A percentile compares a stretch with the other conserved stretches of the same genome.
Evolutionary conservation across 2,329 filamentous ascomycete species (phyloP).

Genomic region (Aspergillus arachidicola): DNA sequence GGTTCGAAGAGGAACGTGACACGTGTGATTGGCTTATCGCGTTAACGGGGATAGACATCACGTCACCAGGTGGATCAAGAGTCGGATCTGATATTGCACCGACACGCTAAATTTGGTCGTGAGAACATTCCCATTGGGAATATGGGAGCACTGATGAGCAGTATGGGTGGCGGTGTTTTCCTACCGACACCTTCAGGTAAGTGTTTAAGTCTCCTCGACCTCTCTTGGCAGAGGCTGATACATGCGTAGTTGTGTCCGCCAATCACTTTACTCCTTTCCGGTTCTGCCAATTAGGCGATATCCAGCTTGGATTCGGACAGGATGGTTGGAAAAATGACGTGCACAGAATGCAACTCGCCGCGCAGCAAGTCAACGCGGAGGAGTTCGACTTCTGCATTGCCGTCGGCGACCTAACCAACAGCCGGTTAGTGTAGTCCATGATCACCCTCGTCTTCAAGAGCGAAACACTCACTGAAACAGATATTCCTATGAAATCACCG

Average conservation of each 20-base stretch:
- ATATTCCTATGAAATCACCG: not conserved
- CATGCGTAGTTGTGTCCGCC: not conserved
- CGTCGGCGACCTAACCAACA: not conserved
- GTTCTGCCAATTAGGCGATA: not conserved
- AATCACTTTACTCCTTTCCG: not conserved
- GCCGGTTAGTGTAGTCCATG: not conserved
- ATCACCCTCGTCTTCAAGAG: not conserved
- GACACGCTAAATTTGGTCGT: not conserved
- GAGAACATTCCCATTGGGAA: not conserved
- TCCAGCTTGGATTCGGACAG: conserved; percentile 11
- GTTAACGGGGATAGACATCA: not conserved
- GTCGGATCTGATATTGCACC: not conserved
- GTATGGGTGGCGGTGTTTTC: not conserved
- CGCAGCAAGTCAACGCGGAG: conserved; percentile 4
- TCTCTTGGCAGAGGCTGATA: not conserved
- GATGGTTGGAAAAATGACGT: conserved; percentile 6
- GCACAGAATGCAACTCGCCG: conserved; percentile 6
- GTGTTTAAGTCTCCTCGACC: not conserved
- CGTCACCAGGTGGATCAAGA: not conserved
- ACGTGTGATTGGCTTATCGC: not conserved
- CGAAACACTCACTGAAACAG: not conserved
- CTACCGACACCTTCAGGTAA: not conserved
- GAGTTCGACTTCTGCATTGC: not conserved
- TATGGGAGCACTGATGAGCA: not conserved
- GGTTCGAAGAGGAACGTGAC: not conserved